Conservation (phyloP, 306 rosid species). For the Abrus precatorius region DNA sequence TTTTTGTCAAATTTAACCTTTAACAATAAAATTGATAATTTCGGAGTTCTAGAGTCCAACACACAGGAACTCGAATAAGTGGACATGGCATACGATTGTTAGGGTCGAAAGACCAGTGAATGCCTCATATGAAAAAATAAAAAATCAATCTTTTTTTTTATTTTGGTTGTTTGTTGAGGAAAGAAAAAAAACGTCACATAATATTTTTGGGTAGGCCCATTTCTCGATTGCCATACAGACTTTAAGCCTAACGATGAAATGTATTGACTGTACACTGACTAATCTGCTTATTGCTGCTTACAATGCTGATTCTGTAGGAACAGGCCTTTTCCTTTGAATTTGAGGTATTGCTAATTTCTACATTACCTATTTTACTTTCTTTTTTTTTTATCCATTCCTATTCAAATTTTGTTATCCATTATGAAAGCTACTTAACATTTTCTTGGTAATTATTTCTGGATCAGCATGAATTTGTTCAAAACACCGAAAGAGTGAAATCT, state of each 20-base stretch:
- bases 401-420: background rate
- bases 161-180: background rate
- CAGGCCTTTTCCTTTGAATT: constrained; percentile 58
- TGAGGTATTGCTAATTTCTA: constrained; percentile 55
- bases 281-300: constrained; percentile 32
- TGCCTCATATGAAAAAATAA: background rate
- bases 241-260: constrained; percentile 11
- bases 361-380: background rate
- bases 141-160: background rate
- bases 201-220: background rate
- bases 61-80: background rate
- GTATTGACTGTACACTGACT: constrained; percentile 31
- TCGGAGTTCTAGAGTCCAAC: background rate
- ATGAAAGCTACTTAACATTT: background rate
- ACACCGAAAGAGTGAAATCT: constrained; percentile 73
- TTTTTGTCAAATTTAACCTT: background rate
- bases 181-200: background rate
- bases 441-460: constrained; percentile 28
- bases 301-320: constrained; percentile 41
- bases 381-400: background rate
- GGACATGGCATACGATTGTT: background rate
- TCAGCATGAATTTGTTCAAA: constrained; percentile 67
- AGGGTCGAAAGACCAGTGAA: background rate
- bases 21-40: background rate
- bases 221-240: background rate